Evolutionary conservation across 1,284 basidiomycete species (phyloP).

Genomic region (Neotropicomus parvogracilis): DNA sequence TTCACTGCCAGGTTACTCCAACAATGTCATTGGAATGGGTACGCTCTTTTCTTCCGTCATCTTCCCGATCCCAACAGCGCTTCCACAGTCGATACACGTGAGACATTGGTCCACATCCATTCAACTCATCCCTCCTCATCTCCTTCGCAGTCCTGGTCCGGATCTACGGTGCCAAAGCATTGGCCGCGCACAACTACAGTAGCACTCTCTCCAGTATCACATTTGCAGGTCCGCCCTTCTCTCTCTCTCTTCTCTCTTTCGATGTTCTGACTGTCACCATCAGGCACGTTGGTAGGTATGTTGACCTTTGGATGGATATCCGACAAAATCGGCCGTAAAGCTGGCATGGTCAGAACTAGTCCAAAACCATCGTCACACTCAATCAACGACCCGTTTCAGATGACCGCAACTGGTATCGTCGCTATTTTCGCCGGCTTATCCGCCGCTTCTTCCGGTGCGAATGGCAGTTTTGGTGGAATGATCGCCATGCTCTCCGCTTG

Average conservation of each 20-base stretch:
- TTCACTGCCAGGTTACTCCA: slow-evolving; percentile 64
- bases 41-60: slow-evolving; percentile 21
- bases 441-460: slow-evolving; percentile 79
- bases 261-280: not conserved
- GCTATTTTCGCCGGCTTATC: slow-evolving; percentile 77
- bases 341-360: slow-evolving; percentile 66
- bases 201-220: slow-evolving; percentile 62
- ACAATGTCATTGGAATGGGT: slow-evolving; percentile 75
- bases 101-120: slow-evolving; percentile 23
- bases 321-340: slow-evolving; percentile 85
- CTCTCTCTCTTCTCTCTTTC: not conserved
- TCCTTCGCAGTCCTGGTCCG: slow-evolving; percentile 52
- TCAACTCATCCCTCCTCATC: slow-evolving; percentile 3
- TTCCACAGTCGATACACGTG: slow-evolving; percentile 49
- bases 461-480: slow-evolving; percentile 66
- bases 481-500: slow-evolving; percentile 78
- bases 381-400: slow-evolving; percentile 46
- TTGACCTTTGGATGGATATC: slow-evolving; percentile 72
- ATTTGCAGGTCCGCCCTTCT: slow-evolving; percentile 59
- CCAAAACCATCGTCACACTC: not conserved
- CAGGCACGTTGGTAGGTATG: slow-evolving; percentile 76
- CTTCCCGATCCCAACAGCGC: slow-evolving; percentile 4
- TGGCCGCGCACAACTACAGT: slow-evolving; percentile 53
- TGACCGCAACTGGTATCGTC: slow-evolving; percentile 75
- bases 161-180: slow-evolving; percentile 55